A percentile compares a stretch with the other conserved stretches of the same genome.
Evolutionary conservation across 192 early-diverging fungal genomes (phyloP).

Genomic region (Coemansia nantahalensis): DNA sequence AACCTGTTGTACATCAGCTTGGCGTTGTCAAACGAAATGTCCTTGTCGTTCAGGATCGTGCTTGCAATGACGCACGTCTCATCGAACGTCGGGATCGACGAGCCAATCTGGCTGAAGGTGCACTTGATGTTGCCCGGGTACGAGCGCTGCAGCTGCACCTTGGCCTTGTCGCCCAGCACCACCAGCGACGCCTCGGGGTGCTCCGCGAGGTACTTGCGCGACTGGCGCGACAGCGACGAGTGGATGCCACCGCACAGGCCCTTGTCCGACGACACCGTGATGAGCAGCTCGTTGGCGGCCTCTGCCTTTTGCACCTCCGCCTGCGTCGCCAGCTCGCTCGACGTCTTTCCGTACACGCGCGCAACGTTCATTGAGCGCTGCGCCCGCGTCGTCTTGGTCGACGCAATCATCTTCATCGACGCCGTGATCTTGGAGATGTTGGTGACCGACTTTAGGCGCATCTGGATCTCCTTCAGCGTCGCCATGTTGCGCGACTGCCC

Average conservation of each 20-base stretch:
- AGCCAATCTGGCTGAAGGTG: conserved; percentile 92
- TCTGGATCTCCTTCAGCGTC: conserved; percentile 91
- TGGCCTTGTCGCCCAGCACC: conserved; percentile 92
- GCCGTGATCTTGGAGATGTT: conserved; percentile 99
- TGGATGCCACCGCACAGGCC: conserved; percentile 99
- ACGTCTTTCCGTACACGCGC: conserved; percentile 62
- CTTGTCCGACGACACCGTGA: conserved; percentile 92
- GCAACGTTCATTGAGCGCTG: conserved; percentile 88
- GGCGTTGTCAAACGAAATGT: conserved; percentile 63
- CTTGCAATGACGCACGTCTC: conserved; percentile 85
- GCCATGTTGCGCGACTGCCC: conserved; percentile 84
- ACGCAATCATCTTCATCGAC: conserved; percentile 99
- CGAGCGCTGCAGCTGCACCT: conserved; percentile 80
- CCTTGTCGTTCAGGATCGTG: conserved; percentile 64
- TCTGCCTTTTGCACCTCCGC: conserved; percentile 71
- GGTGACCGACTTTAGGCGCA: conserved; percentile 91
- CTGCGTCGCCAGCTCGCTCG: conserved; percentile 51
- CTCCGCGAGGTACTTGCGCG: conserved; percentile 63
- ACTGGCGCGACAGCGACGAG: conserved; percentile 84
- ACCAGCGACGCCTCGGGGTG: conserved; percentile 60
- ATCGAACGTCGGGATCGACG: conserved; percentile 80
- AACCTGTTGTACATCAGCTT: conserved; percentile 94
- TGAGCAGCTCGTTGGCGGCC: conserved; percentile 63
- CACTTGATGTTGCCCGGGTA: conserved; percentile 73
- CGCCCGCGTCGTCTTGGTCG: conserved; percentile 90